Evolutionary conservation across 1,284 basidiomycete genomes (phyloP).

Genomic region (Erythrobasidium hasegawianum): DNA sequence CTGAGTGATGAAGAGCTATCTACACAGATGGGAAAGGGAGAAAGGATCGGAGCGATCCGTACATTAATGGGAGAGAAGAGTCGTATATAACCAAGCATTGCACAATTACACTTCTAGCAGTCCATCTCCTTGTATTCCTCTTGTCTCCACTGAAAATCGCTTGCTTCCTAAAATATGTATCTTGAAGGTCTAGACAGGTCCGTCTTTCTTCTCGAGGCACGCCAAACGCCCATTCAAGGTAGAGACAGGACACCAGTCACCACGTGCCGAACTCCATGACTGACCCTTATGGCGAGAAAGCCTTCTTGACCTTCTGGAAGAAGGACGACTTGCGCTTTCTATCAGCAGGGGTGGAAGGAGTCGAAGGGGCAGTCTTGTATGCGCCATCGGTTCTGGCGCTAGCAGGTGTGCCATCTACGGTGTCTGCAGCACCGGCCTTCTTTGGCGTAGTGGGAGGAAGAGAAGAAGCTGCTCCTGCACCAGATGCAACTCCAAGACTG

Average conservation of each 20-base stretch:
- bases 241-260: too few relatives aligned
- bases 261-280: too few relatives aligned
- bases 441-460: background rate
- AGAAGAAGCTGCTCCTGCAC: background rate
- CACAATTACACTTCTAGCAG: too few relatives aligned
- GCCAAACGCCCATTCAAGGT: too few relatives aligned
- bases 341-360: slow-evolving; percentile 12
- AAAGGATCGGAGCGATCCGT: too few relatives aligned
- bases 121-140: background rate
- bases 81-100: too few relatives aligned
- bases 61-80: too few relatives aligned
- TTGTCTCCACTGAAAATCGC: background rate
- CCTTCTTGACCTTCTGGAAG: slow-evolving; percentile 34
- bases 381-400: slow-evolving; percentile 10
- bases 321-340: slow-evolving; percentile 29
- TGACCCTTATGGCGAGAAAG: slow-evolving; percentile 15
- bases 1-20: too few relatives aligned
- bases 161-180: too few relatives aligned
- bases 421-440: background rate
- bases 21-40: too few relatives aligned
- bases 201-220: too few relatives aligned
- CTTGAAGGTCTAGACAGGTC: background rate
- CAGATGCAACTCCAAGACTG: background rate
- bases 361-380: slow-evolving; percentile 30
- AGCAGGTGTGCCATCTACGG: slow-evolving; percentile 14